phyloP scores from a whole-genome alignment of 2,329 filamentous ascomycete species.

The Diaporthe humulicola region DNA sequence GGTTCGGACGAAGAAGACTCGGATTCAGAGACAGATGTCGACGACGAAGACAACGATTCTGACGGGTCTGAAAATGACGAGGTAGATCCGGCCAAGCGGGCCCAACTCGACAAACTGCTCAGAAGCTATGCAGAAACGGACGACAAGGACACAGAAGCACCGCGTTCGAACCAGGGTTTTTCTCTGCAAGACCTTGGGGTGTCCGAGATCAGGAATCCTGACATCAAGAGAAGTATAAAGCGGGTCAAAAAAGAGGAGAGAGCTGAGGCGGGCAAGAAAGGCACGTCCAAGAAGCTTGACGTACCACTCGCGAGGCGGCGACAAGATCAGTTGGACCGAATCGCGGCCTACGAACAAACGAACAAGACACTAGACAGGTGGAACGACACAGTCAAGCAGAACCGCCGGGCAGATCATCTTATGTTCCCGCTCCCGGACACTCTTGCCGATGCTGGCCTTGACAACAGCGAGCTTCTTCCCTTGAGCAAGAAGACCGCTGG shows the following conservation, averaged over 20 bases:
- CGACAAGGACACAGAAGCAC: conserved; percentile 61
- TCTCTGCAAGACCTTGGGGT: conserved; percentile 81
- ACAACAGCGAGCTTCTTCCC: conserved; percentile 75
- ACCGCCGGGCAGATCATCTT: conserved; percentile 90
- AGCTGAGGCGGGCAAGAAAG: conserved; percentile 61
- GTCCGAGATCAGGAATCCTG: conserved; percentile 78
- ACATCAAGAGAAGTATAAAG: conserved; percentile 84
- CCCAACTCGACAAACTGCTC: conserved; percentile 77
- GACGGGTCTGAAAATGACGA: conserved; percentile 63
- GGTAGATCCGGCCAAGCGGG: conserved; percentile 68
- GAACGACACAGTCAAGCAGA: conserved; percentile 95
- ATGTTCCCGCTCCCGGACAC: conserved; percentile 87
- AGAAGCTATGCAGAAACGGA: conserved; percentile 76
- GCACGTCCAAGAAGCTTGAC: conserved; percentile 78
- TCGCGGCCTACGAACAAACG: conserved; percentile 88
- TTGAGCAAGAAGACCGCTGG: conserved; percentile 74
- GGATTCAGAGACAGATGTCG: conserved; percentile 52
- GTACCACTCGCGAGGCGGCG: conserved; percentile 88
- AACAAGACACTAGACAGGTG: conserved; percentile 92
- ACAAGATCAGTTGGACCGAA: conserved; percentile 86
- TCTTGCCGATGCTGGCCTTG: conserved; percentile 70
- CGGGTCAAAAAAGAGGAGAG: conserved; percentile 76
- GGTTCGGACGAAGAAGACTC: conserved; percentile 60
- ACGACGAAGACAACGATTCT: conserved; percentile 55
- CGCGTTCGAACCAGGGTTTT: conserved; percentile 74